Base-by-base conservation (phyloP, 2,329 filamentous ascomycete species). In the Niveomyces coronatus region DNA sequence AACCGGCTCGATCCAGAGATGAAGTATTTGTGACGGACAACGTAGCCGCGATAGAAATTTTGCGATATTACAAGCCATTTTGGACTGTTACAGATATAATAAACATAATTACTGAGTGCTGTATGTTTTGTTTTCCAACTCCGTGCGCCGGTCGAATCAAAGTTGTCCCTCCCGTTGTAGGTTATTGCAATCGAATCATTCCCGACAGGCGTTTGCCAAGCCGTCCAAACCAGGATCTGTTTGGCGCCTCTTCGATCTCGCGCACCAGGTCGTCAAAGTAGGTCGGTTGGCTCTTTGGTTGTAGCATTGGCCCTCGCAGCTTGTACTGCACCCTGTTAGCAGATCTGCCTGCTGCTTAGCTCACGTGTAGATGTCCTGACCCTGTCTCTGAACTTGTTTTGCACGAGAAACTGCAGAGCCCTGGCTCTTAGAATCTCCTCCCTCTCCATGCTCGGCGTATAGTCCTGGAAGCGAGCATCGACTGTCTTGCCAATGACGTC, bases 1-100 rank as follows among this genome's bases (percentile, higher is more conserved):
- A 76, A 85, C 51, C 69, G 58, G 53, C 42, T 88, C 37, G 91
- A 98, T 57, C 91, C 91, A 0, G 74, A 93, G 52, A 78, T 79
- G 54, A 82, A 72, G 57, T 95, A 93, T 55, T 75, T 96, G 46
- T 93, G 66, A 53, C 40, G 17, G 7, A 20, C 11, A 14, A 3
- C 9, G 5, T 7, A 4, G 31, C 16, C 10, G 13, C 22, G 3
- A 23, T 28, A 15, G 15, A 41, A 37, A 33, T 32, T 32, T 17
- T 38, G 27, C 13, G 5, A 9, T 3, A 27, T 19, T 26, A 7
- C 4, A n/a, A 29, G 37, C 37, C 31, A 19, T 16, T 26, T 31
- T 11, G 23, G 22, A 31, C n/a, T 40, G 17, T 43, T 37, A 43
- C 33, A 43, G 13, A 28, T 27, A 36, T 42, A 36, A 15, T 44